Percentiles rank a stretch among this genome's conserved stretches.
phyloP scores from a whole-genome alignment of 2,329 filamentous ascomycete species.

The Trichophyton benhamiae region DNA sequence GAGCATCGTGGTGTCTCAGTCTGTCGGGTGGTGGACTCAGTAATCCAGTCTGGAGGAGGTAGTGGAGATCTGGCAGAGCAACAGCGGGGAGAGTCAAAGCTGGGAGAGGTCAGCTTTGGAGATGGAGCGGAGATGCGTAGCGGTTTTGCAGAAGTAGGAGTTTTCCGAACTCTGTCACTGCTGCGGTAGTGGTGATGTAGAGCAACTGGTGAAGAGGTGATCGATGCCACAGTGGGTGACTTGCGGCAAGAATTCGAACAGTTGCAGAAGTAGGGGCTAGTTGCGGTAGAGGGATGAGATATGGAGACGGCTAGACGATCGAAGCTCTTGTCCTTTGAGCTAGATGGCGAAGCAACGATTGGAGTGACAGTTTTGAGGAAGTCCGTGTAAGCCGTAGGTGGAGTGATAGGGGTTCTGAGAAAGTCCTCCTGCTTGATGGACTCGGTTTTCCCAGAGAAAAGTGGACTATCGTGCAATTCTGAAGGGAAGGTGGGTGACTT shows the following conservation, averaged over 20 bases:
- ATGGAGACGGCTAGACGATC: conserved; percentile 19
- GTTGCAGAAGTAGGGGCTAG: conserved; percentile 20
- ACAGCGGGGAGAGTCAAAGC: conserved; percentile 57
- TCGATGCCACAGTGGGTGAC: conserved; percentile 43
- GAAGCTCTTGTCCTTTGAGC: conserved; percentile 26
- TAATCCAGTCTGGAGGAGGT: conserved; percentile 69
- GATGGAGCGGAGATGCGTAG: conserved; percentile 63
- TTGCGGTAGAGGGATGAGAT: neutral
- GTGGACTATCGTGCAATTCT: conserved; percentile 44
- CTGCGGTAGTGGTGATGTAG: conserved; percentile 25
- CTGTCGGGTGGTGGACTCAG: conserved; percentile 54
- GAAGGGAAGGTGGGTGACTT: conserved; percentile 38
- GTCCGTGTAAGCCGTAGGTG: conserved; percentile 79
- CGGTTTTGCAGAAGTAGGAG: conserved; percentile 44
- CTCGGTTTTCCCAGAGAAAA: conserved; percentile 39
- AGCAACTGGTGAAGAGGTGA: conserved; percentile 16
- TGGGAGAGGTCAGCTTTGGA: conserved; percentile 50
- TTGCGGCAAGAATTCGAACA: conserved; percentile 32
- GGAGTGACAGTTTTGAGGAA: conserved; percentile 74
- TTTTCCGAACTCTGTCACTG: conserved; percentile 43
- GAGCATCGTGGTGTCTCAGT: conserved; percentile 50
- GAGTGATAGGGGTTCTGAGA: conserved; percentile 75
- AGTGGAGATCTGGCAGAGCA: conserved; percentile 59
- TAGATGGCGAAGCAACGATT: conserved; percentile 55
- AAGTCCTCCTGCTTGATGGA: conserved; percentile 59